phyloP scores from a whole-genome alignment of 2,329 filamentous ascomycete species.

The Trichophyton mentagrophytes region DNA sequence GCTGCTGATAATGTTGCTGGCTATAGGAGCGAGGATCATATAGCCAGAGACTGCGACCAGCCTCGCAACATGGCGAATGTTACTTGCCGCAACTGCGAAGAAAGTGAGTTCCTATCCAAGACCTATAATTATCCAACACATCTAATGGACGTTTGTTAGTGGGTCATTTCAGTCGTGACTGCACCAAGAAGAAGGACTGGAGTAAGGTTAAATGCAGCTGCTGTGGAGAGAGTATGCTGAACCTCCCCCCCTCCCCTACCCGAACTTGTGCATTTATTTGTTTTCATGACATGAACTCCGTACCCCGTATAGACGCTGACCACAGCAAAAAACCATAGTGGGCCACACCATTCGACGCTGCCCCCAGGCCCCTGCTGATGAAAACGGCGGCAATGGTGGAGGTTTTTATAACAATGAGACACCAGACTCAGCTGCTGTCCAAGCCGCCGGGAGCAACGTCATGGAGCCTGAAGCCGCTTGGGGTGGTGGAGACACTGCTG shows the following conservation, averaged over 20 bases:
- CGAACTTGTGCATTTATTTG: neutral
- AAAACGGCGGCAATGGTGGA: conserved; percentile 11
- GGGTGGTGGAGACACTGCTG: neutral
- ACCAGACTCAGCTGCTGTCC: neutral
- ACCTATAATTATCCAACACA: neutral
- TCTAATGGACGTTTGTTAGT: conserved; percentile 15
- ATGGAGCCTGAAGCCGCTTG: neutral
- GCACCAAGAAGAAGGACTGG: conserved; percentile 32
- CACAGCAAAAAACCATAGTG: conserved; percentile 19
- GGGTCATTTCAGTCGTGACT: conserved; percentile 34
- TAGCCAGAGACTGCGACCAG: conserved; percentile 32
- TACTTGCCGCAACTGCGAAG: conserved; percentile 35
- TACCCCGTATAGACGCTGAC: conserved; percentile 9
- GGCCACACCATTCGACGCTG: conserved; percentile 33
- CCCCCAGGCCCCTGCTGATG: conserved; percentile 14
- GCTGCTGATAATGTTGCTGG: conserved; percentile 12
- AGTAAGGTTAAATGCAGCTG: conserved; percentile 34
- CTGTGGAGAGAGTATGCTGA: conserved; percentile 31
- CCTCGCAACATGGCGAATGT: conserved; percentile 30
- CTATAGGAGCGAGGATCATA: conserved; percentile 31
- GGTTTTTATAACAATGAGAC: conserved; percentile 5
- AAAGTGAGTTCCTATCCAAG: conserved; percentile 19
- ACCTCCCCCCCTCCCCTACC: neutral
- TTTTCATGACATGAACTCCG: neutral
- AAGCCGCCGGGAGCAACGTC: neutral